Conservation (phyloP, 345 rosid genomes). For the Hibiscus trionum region DNA sequence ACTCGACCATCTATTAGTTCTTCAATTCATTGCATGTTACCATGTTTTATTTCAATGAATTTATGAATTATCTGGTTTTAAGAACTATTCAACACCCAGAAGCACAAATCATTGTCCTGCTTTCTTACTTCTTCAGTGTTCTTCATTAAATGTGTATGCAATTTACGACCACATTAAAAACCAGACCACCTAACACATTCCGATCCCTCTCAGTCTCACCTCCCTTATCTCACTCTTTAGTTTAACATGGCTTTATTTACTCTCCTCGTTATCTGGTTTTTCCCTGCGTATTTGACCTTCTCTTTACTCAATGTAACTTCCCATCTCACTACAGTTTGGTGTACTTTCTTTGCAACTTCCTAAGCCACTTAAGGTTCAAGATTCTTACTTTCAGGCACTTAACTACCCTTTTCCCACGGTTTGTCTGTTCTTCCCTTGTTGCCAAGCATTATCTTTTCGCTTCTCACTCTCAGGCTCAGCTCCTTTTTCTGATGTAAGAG, state of each 20-base stretch:
- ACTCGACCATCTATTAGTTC: background rate
- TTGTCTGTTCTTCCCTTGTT: background rate
- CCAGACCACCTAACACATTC: background rate
- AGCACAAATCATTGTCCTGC: background rate
- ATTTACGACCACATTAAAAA: background rate
- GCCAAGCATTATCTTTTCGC: background rate
- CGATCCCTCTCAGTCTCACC: background rate
- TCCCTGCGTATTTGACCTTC: background rate
- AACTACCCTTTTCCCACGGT: background rate
- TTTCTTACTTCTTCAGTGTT: background rate
- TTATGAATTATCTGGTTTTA: background rate
- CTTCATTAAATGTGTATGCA: background rate
- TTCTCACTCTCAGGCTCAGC: background rate
- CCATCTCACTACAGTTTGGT: background rate
- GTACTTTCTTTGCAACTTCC: conserved; percentile 2
- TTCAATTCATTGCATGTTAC: conserved; percentile 5
- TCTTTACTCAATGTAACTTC: background rate
- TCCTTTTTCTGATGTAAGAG: background rate
- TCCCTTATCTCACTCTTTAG: background rate
- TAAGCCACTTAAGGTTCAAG: background rate
- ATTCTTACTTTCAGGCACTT: background rate
- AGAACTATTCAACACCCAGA: background rate
- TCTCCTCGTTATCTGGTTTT: background rate
- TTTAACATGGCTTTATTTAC: background rate
- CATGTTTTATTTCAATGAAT: background rate